Percentiles rank a stretch among this genome's conserved stretches.
phyloP scores from a whole-genome alignment of 345 rosid genomes.

The Bruguiera parviflora region DNA sequence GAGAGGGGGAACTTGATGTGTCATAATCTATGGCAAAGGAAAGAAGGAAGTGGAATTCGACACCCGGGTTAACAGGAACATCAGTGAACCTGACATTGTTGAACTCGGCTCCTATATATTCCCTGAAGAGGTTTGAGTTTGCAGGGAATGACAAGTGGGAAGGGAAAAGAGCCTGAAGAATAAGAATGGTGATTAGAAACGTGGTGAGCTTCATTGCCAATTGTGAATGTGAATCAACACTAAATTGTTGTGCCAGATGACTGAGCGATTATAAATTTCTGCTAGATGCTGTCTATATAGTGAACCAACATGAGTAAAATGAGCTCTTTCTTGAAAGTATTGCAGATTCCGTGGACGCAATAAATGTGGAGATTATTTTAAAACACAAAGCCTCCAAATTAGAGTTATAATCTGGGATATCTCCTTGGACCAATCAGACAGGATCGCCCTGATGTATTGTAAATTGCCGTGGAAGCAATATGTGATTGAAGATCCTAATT shows the following conservation, averaged over 20 bases:
- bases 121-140: conserved; percentile 37
- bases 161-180: conserved; percentile 16
- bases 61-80: conserved; percentile 24
- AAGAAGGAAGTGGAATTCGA: not conserved
- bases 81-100: conserved; percentile 31
- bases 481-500: too few relatives aligned
- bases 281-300: too few relatives aligned
- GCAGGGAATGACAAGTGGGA: conserved; percentile 8
- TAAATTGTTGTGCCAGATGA: not conserved
- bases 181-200: conserved; percentile 15
- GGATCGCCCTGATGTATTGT: too few relatives aligned
- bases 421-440: too few relatives aligned
- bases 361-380: too few relatives aligned
- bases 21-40: not conserved
- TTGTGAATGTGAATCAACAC: not conserved
- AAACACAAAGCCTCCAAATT: too few relatives aligned
- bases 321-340: too few relatives aligned
- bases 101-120: conserved; percentile 39
- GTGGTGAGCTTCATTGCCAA: conserved; percentile 11
- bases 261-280: too few relatives aligned
- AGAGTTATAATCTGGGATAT: too few relatives aligned
- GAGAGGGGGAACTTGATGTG: conserved; percentile 24
- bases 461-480: too few relatives aligned
- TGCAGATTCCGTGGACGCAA: too few relatives aligned
- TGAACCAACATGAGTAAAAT: too few relatives aligned